These are phyloP conservation scores for Podospora conica DNA, from an alignment of 495 filamentous ascomycete species.

Conservation along the genomic window DNA sequence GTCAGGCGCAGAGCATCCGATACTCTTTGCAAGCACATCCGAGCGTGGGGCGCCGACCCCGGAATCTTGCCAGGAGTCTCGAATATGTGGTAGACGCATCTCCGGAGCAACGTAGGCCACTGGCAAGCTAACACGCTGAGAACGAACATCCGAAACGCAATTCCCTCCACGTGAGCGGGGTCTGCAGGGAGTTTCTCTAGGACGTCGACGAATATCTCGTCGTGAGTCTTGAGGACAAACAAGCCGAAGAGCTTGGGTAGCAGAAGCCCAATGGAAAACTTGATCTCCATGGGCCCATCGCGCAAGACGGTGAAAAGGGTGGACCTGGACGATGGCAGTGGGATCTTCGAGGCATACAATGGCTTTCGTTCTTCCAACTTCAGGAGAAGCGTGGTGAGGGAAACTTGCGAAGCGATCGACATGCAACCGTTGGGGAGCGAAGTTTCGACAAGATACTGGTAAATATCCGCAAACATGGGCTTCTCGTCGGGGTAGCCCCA, in stretches of 20 bases:
- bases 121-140: conserved; percentile 65
- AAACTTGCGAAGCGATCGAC: conserved; percentile 60
- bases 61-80: conserved; percentile 71
- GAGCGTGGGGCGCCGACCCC: conserved; percentile 59
- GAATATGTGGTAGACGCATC: conserved; percentile 86
- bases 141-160: conserved; percentile 74
- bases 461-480: conserved; percentile 64
- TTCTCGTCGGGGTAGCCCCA: conserved; percentile 46
- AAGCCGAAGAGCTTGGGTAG: conserved; percentile 73
- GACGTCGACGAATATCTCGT: conserved; percentile 73
- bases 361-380: conserved; percentile 58
- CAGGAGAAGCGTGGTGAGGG: conserved; percentile 60
- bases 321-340: conserved; percentile 62
- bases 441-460: conserved; percentile 65
- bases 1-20: conserved; percentile 57
- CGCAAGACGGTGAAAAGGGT: conserved; percentile 67
- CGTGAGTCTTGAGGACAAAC: conserved; percentile 71
- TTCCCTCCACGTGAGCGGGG: conserved; percentile 67
- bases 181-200: conserved; percentile 66
- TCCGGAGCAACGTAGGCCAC: conserved; percentile 76
- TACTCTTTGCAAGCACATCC: conserved; percentile 59
- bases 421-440: conserved; percentile 56
- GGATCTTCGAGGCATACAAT: conserved; percentile 50
- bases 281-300: conserved; percentile 62
- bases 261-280: conserved; percentile 61